Evolutionary conservation across 1,139 yeast genomes (phyloP).

Genomic region (Wickerhamomyces sp.): DNA sequence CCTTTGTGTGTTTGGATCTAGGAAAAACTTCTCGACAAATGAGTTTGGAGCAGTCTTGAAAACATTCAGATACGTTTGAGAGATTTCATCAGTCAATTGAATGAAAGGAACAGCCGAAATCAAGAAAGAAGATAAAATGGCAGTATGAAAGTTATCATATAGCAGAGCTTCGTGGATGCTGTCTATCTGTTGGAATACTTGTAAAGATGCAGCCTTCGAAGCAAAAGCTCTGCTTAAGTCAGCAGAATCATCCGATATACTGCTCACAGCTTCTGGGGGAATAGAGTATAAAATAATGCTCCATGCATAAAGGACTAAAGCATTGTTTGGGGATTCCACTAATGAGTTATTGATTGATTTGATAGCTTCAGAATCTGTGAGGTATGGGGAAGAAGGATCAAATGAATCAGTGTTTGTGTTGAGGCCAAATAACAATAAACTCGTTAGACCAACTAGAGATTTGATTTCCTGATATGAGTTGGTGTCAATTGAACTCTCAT

Average conservation of each 20-base stretch:
- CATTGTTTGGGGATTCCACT: slow-evolving; percentile 34
- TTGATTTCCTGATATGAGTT: slow-evolving; percentile 41
- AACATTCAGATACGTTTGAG: slow-evolving; percentile 47
- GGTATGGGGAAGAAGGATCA: slow-evolving; percentile 35
- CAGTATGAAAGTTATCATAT: slow-evolving; percentile 51
- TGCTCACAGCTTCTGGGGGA: slow-evolving; percentile 24
- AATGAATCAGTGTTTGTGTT: slow-evolving; percentile 41
- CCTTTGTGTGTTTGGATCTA: slow-evolving; percentile 48
- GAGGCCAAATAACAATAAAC: slow-evolving; percentile 51
- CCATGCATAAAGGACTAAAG: slow-evolving; percentile 67
- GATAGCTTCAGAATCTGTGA: slow-evolving; percentile 41
- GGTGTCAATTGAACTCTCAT: slow-evolving; percentile 28
- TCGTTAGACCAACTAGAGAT: slow-evolving; percentile 44
- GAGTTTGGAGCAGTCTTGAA: slow-evolving; percentile 51
- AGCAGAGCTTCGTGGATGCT: slow-evolving; percentile 40
- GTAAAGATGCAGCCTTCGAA: slow-evolving; percentile 38
- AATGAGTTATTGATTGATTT: slow-evolving; percentile 34
- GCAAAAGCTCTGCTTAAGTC: slow-evolving; percentile 31
- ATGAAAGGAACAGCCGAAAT: slow-evolving; percentile 60
- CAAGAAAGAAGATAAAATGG: slow-evolving; percentile 56
- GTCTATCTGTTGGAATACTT: slow-evolving; percentile 44
- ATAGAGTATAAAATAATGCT: slow-evolving; percentile 49
- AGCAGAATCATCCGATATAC: slow-evolving; percentile 22
- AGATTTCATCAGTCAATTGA: slow-evolving; percentile 50
- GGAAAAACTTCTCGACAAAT: slow-evolving; percentile 55